These are phyloP conservation scores for Cenchrus purpureus DNA, from an alignment of 176 grass and related monocot species.

Conservation along the genomic window DNA sequence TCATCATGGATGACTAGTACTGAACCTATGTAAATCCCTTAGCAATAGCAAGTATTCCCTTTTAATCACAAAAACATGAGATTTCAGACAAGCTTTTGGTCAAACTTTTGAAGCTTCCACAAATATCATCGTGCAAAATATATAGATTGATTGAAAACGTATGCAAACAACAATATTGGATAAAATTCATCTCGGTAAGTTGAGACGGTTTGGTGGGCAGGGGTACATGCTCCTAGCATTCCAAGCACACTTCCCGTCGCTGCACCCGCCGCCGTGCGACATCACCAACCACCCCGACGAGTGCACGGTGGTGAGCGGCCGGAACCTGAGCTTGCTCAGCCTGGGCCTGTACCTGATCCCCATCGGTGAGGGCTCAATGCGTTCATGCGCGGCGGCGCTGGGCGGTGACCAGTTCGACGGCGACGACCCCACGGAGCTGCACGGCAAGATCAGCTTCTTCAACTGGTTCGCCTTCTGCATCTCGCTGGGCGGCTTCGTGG, in stretches of 20 bases:
- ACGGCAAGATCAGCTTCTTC: constrained; percentile 58
- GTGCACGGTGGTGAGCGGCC: constrained; percentile 33
- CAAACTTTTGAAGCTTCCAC: no score
- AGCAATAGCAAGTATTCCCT: no score
- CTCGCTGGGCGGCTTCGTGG: no score
- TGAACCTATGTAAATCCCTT: no score
- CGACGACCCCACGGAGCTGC: constrained; percentile 30
- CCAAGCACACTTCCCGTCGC: constrained; percentile 49
- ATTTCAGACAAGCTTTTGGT: no score
- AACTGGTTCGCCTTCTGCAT: constrained; percentile 50
- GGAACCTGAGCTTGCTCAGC: constrained; percentile 44
- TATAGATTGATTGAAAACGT: no score
- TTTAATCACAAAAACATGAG: no score
- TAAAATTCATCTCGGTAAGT: no score
- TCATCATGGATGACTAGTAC: no score
- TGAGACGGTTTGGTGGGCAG: not conserved
- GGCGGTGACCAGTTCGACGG: constrained; percentile 76
- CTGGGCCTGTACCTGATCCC: constrained; percentile 62
- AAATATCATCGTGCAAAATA: no score
- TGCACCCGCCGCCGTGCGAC: constrained; percentile 53
- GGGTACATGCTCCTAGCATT: constrained; percentile 53
- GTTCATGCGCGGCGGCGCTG: constrained; percentile 46
- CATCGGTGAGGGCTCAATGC: constrained; percentile 44
- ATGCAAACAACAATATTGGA: no score
- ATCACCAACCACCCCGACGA: not conserved